Conservation (phyloP, 176 grass and related monocot species). For the Carex cristatella region DNA sequence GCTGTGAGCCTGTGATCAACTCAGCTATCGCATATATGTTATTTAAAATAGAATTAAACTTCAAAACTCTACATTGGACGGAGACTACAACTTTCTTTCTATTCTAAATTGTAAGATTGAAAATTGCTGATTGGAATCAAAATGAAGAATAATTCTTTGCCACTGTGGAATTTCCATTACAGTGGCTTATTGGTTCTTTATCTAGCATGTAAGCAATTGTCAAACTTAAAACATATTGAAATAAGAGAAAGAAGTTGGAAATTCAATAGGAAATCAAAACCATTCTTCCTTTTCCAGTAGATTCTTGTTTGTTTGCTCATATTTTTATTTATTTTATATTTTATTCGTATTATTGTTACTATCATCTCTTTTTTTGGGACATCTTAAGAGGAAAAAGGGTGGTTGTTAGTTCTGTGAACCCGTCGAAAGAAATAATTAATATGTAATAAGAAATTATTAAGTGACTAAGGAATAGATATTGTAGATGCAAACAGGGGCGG, state of each 20-base stretch:
- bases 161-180: too few relatives aligned
- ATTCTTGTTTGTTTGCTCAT: background rate
- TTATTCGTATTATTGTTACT: background rate
- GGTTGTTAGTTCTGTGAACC: too few relatives aligned
- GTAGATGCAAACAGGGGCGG: too few relatives aligned
- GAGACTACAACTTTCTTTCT: background rate
- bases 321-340: background rate
- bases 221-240: background rate
- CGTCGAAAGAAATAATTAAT: too few relatives aligned
- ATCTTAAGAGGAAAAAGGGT: too few relatives aligned
- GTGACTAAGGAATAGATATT: too few relatives aligned
- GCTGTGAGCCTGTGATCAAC: conserved; percentile 42
- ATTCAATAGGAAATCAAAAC: background rate
- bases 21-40: background rate
- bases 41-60: background rate
- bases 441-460: too few relatives aligned
- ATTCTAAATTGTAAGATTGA: background rate
- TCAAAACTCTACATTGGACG: background rate
- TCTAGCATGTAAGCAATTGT: background rate
- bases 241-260: background rate
- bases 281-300: background rate
- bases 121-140: too few relatives aligned
- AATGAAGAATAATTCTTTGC: too few relatives aligned
- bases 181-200: background rate
- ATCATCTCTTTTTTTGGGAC: too few relatives aligned